Evolutionary conservation across 805 yeast species (phyloP), one percentile per base, ranked within the genome.

Genomic region (Lipomyces orientalis): DNA sequence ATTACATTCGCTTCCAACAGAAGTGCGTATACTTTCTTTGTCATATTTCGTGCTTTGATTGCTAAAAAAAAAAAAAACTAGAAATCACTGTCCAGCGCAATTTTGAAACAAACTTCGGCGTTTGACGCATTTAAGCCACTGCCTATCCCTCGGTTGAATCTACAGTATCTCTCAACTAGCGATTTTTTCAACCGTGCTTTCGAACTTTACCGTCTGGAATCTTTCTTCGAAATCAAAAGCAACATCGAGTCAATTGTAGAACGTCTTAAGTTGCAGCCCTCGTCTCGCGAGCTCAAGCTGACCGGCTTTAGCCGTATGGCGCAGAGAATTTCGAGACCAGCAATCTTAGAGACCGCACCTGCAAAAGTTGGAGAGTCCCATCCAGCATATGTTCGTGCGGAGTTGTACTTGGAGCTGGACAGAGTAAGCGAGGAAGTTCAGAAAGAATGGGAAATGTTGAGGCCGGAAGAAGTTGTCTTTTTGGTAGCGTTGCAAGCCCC

Each of bases 111-210:
- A 37, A 55, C 73, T 1, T 14, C 62, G 16, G 10, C 22, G 2
- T 67, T 68, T 25, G 64, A 66, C 22, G 60, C 46, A 5, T 34
- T 43, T 10, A n/a, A 57, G 25, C 57, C 70, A 1, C 57, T 67
- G 16, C 68, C 79, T 4, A 54, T 76, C 5, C 73, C 74, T 5
- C 61, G 72, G 25, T 60, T 76, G 6, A 73, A 72, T 9, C 66
- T 74, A 6, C 80, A 78, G 51, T 78, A 73, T 64, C 69, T 78
- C 14, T 68, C 77, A 19, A 43, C 72, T 33, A 66, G 67, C n/a
- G 81, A 78, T 59, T 75, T 78, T 49, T 58, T 76, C 29, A 55
- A 67, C n/a, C 69, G 79, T 35, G 60, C 69, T 2, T 73, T 74
- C 39, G 64, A 67, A 39, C 55, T 76, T 1, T 64, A 60, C 9